Conservation (phyloP, 495 filamentous ascomycete genomes). For the Darksidea phi region DNA sequence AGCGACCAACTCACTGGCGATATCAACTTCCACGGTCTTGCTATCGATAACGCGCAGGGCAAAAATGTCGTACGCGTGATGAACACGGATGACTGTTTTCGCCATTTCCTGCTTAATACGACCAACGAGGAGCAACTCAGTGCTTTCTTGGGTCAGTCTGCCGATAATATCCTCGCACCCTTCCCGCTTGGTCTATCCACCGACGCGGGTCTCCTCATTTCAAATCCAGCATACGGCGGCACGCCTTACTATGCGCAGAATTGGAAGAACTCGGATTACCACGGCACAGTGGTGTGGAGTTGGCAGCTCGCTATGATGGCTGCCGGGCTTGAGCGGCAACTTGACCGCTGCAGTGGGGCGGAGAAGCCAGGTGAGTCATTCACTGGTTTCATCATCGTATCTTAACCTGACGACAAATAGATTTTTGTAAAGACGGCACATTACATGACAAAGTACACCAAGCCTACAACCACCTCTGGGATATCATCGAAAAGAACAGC, state of each 20-base stretch:
- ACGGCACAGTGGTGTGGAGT: slow-evolving; percentile 65
- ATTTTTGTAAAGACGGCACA: slow-evolving; percentile 51
- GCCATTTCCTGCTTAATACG: slow-evolving; percentile 61
- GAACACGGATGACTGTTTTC: slow-evolving; percentile 66
- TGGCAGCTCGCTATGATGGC: slow-evolving; percentile 69
- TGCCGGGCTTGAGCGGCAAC: slow-evolving; percentile 48
- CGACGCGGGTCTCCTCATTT: slow-evolving; percentile 56
- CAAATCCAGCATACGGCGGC: slow-evolving; percentile 61
- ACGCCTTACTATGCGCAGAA: slow-evolving; percentile 49
- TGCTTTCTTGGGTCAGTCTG: slow-evolving; percentile 54
- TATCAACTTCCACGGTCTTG: slow-evolving; percentile 56
- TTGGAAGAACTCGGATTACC: slow-evolving; percentile 59
- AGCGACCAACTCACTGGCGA: slow-evolving; percentile 46
- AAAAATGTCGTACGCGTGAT: slow-evolving; percentile 57
- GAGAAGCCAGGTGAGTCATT: slow-evolving; percentile 41
- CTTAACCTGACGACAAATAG: slow-evolving; percentile 21
- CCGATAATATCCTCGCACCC: slow-evolving; percentile 54
- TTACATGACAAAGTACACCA: slow-evolving; percentile 52
- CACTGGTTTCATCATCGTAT: not conserved
- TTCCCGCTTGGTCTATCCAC: slow-evolving; percentile 63
- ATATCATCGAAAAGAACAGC: slow-evolving; percentile 56
- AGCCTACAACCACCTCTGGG: slow-evolving; percentile 63
- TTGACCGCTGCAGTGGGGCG: slow-evolving; percentile 42
- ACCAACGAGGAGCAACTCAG: slow-evolving; percentile 59
- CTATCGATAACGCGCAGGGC: slow-evolving; percentile 55